Conservation (phyloP, 192 early-diverging fungal species). For the Podila epicladia region DNA sequence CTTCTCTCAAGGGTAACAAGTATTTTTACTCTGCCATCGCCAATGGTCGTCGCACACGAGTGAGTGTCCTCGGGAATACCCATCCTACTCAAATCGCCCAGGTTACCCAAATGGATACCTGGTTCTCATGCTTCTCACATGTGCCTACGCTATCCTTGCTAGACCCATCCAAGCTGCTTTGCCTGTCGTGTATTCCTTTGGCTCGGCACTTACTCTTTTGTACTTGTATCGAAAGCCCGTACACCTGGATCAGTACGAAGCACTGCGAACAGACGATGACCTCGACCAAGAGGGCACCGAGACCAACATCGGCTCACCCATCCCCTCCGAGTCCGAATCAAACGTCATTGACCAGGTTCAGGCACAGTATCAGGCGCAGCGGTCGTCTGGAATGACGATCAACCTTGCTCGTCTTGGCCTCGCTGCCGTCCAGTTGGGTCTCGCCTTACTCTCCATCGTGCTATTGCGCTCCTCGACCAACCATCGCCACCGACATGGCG, state of each 20-base stretch:
- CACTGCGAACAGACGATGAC: neutral
- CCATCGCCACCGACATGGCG: neutral
- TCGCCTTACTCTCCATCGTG: conserved; percentile 9
- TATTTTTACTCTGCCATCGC: no score
- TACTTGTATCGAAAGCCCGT: conserved; percentile 42
- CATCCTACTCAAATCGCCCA: no score
- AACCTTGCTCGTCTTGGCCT: conserved; percentile 19
- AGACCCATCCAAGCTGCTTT: conserved; percentile 29
- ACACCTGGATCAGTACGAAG: conserved; percentile 34
- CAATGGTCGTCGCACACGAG: no score
- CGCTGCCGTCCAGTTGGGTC: conserved; percentile 20
- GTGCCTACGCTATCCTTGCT: neutral
- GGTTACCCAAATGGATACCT: no score
- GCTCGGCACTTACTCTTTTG: conserved; percentile 25
- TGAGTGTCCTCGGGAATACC: no score
- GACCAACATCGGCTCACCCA: no score
- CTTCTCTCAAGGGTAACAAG: no score
- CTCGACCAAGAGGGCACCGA: neutral
- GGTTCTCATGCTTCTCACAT: no score
- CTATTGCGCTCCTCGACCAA: neutral
- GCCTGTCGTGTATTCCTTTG: conserved; percentile 25
- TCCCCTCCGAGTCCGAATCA: neutral
- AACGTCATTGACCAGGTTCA: conserved; percentile 7
- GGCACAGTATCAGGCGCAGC: conserved; percentile 13
- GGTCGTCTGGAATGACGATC: conserved; percentile 12